Percentiles rank a stretch among this genome's conserved stretches.
Conservation (phyloP, 2,329 filamentous ascomycete species). For the Scortechinia acanthostroma region DNA sequence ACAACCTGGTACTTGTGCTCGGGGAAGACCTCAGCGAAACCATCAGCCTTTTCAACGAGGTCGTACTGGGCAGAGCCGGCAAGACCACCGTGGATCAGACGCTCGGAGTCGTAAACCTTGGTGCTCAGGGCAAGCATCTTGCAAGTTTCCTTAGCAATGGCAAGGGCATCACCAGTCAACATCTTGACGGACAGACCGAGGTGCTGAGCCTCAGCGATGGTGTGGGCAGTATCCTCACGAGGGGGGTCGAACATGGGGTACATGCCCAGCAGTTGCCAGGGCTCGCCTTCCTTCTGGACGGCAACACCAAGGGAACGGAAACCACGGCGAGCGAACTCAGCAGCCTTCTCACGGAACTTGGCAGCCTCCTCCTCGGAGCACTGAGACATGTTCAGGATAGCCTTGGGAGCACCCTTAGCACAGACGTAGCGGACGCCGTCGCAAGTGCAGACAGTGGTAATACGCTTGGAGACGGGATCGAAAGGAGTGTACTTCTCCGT, state of each 20-base stretch:
- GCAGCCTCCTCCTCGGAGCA: constrained; percentile 57
- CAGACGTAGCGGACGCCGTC: constrained; percentile 63
- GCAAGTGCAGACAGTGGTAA: constrained; percentile 60
- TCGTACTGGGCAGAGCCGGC: constrained; percentile 64
- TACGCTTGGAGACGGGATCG: constrained; percentile 69
- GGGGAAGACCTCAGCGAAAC: constrained; percentile 61
- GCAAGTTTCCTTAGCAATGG: constrained; percentile 71
- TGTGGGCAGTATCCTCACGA: constrained; percentile 68
- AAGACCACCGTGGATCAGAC: constrained; percentile 66
- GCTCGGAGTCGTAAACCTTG: constrained; percentile 71
- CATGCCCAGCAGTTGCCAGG: constrained; percentile 67
- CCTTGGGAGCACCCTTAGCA: constrained; percentile 69
- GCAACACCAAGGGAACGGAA: constrained; percentile 71
- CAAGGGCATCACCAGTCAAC: constrained; percentile 70
- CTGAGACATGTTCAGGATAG: constrained; percentile 59
- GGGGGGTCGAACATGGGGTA: constrained; percentile 71
- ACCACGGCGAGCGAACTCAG: constrained; percentile 68
- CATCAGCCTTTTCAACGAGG: constrained; percentile 60
- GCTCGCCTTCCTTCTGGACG: constrained; percentile 66
- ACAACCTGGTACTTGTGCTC: constrained; percentile 65
- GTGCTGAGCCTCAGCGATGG: constrained; percentile 66
- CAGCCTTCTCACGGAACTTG: constrained; percentile 63
- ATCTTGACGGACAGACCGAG: constrained; percentile 71
- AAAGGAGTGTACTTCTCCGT: constrained; percentile 65
- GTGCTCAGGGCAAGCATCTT: constrained; percentile 69